Percentiles rank a stretch among this genome's conserved stretches.
Evolutionary conservation across 2,329 filamentous ascomycete species (phyloP).

Genomic region (Trichoderma atroviride): DNA sequence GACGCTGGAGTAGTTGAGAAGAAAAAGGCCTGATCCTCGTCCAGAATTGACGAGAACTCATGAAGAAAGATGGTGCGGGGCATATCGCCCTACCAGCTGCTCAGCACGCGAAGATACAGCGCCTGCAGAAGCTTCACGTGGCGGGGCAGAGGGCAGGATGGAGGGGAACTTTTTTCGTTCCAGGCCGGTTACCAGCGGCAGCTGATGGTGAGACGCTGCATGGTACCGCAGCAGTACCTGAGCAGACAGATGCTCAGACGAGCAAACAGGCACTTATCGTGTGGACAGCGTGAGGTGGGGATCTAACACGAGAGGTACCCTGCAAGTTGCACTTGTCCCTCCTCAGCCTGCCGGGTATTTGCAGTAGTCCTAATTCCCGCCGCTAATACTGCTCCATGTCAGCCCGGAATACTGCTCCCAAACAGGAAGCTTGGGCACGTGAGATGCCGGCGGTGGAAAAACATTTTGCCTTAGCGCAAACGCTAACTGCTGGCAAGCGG

Average conservation of each 20-base stretch:
- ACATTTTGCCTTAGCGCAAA: not conserved
- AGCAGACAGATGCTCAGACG: not conserved
- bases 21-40: slow-evolving; percentile 31
- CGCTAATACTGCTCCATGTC: not conserved
- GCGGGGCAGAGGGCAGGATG: slow-evolving; percentile 24
- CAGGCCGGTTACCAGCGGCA: slow-evolving; percentile 38
- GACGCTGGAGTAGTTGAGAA: slow-evolving; percentile 28
- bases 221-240: slow-evolving; percentile 3
- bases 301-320: not conserved
- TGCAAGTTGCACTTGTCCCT: not conserved
- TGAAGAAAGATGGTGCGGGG: slow-evolving; percentile 50
- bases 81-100: slow-evolving; percentile 41
- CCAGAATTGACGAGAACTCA: slow-evolving; percentile 33
- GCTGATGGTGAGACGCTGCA: slow-evolving; percentile 24
- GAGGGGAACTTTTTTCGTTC: slow-evolving; percentile 18
- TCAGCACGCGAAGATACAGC: slow-evolving; percentile 29
- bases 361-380: not conserved
- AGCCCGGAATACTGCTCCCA: not conserved
- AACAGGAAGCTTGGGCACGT: not conserved
- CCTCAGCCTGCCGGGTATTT: not conserved
- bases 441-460: not conserved
- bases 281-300: not conserved
- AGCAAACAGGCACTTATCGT: not conserved
- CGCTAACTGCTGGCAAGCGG: slow-evolving; percentile 4
- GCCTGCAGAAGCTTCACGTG: slow-evolving; percentile 25